Evolutionary conservation across 345 rosid species (phyloP).

Genomic region (Rhodamnia rubescens): DNA sequence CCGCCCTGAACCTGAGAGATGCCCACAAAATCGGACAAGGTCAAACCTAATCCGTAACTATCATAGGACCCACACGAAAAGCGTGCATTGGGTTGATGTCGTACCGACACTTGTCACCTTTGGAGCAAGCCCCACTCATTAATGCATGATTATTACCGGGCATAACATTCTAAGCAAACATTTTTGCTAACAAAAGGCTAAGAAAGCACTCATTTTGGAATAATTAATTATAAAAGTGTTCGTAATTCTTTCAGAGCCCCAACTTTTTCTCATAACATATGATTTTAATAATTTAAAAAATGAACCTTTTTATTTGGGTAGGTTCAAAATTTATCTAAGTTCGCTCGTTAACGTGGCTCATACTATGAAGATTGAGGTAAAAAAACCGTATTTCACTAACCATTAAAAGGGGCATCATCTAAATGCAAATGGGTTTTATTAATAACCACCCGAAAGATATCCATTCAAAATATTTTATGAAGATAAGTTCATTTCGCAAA

Average conservation of each 20-base stretch:
- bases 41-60: not conserved
- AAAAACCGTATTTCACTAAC: not conserved
- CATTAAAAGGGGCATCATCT: accelerated
- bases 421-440: not conserved
- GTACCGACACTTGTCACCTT: not conserved
- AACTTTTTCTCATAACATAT: not conserved
- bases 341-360: not conserved
- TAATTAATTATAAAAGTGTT: not conserved
- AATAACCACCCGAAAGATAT: accelerated
- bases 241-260: not conserved
- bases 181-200: not conserved
- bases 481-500: not conserved
- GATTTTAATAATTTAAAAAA: not conserved
- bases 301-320: not conserved
- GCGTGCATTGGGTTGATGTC: not conserved
- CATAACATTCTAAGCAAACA: not conserved
- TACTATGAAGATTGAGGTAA: not conserved
- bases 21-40: not conserved
- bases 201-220: not conserved
- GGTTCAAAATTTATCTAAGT: not conserved
- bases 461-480: accelerated
- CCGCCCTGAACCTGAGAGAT: not conserved
- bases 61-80: conserved; percentile 2
- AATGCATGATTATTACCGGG: not conserved
- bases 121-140: not conserved